phyloP scores from a whole-genome alignment of 106 monocot species.

The Acanthochlamys bracteata region DNA sequence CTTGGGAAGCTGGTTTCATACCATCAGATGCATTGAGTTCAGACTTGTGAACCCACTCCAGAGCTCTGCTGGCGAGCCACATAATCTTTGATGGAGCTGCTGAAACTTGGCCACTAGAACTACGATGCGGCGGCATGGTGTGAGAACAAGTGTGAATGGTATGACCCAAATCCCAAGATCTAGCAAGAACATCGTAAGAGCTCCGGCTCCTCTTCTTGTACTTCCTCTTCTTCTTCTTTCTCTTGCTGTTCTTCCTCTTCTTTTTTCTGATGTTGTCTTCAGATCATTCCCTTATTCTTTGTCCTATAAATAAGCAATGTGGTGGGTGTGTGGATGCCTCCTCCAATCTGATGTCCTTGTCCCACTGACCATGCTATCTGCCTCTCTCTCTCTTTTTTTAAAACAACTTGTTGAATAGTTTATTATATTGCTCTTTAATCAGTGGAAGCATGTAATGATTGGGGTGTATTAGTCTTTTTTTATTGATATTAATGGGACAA shows the following conservation, averaged over 20 bases:
- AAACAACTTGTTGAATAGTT: too few relatives aligned
- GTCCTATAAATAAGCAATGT: too few relatives aligned
- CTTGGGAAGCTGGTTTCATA: not conserved
- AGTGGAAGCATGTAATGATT: too few relatives aligned
- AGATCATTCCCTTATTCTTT: too few relatives aligned
- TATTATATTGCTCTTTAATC: too few relatives aligned
- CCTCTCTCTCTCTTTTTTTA: too few relatives aligned
- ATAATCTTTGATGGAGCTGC: not conserved
- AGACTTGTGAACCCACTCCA: not conserved
- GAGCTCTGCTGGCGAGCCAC: not conserved
- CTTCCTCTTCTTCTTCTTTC: not conserved
- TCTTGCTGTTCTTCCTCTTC: not conserved
- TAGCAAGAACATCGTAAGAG: not conserved
- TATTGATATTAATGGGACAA: too few relatives aligned
- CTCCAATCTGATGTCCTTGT: too few relatives aligned
- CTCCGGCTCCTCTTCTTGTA: not conserved
- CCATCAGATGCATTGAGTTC: not conserved
- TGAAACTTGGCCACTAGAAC: constrained; percentile 5
- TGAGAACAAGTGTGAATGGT: constrained; percentile 7
- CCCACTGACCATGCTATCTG: too few relatives aligned
- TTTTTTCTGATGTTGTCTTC: too few relatives aligned
- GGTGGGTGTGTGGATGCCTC: too few relatives aligned
- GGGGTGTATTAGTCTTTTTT: too few relatives aligned
- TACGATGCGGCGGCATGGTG: constrained; percentile 2
- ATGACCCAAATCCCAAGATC: constrained; percentile 8